phyloP scores from a whole-genome alignment of 2,329 filamentous ascomycete species.

The Trichoderma aggressivum region DNA sequence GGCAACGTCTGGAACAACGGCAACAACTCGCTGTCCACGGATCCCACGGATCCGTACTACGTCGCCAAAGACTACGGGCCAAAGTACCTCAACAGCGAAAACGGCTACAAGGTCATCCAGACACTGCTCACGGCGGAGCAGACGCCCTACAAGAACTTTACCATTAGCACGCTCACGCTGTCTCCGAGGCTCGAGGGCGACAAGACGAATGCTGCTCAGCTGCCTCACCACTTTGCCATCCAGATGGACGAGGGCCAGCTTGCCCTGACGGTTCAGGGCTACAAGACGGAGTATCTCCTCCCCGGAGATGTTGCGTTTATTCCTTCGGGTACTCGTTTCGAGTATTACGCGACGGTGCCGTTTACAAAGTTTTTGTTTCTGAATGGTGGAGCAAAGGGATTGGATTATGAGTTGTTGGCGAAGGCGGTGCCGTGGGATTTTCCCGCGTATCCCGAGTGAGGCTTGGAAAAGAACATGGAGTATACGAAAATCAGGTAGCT shows the following conservation, averaged over 20 bases:
- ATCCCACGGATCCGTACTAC: conserved; percentile 22
- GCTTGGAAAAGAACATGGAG: background rate
- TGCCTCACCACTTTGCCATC: conserved; percentile 24
- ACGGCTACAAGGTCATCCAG: conserved; percentile 26
- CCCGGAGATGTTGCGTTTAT: conserved; percentile 30
- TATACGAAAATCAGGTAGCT: background rate
- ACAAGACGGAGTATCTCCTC: conserved; percentile 24
- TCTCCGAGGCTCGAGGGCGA: conserved; percentile 20
- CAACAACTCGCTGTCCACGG: conserved; percentile 18
- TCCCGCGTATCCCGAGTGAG: conserved; percentile 21
- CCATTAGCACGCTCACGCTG: conserved; percentile 24
- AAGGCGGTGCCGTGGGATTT: conserved; percentile 24
- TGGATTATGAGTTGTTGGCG: conserved; percentile 26
- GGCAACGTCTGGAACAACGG: conserved; percentile 23
- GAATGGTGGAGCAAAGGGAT: conserved; percentile 25
- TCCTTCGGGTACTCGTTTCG: conserved; percentile 23
- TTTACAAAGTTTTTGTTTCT: conserved; percentile 30
- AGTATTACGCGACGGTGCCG: conserved; percentile 25
- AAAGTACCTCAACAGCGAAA: conserved; percentile 23
- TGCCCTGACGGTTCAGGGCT: conserved; percentile 24
- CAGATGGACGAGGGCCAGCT: conserved; percentile 30
- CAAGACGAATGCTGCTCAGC: conserved; percentile 11
- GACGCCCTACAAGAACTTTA: conserved; percentile 22
- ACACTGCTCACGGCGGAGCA: conserved; percentile 21
- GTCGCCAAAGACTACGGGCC: conserved; percentile 26